Conservation (phyloP, 345 rosid genomes). For the Limnanthes douglasii region DNA sequence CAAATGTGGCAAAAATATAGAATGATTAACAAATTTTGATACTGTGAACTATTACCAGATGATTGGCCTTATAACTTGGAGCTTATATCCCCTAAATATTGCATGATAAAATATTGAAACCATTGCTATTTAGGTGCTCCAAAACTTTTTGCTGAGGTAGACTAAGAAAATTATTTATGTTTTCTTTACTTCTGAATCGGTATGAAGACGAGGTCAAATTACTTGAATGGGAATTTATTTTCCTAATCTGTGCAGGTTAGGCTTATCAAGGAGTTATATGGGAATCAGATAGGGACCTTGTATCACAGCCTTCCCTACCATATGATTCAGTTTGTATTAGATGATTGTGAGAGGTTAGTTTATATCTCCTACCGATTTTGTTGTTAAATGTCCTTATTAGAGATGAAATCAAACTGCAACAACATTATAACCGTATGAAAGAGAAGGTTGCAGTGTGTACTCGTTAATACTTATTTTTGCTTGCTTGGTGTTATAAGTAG, state of each 20-base stretch:
- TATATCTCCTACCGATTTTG: neutral
- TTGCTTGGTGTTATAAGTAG: neutral
- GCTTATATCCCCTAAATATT: too few relatives aligned
- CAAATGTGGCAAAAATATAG: too few relatives aligned
- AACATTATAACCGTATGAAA: neutral
- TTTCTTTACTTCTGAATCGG: too few relatives aligned
- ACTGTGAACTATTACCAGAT: too few relatives aligned
- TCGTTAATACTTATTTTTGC: neutral
- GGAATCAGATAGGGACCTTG: conserved; percentile 81
- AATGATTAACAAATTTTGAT: too few relatives aligned
- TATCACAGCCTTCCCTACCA: conserved; percentile 91
- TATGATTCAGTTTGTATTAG: conserved; percentile 71
- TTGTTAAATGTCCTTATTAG: neutral
- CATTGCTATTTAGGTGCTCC: too few relatives aligned
- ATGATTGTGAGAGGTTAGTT: conserved; percentile 71
- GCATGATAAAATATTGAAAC: too few relatives aligned
- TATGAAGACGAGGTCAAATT: too few relatives aligned
- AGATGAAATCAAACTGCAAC: neutral
- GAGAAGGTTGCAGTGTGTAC: neutral
- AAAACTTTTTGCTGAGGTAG: too few relatives aligned
- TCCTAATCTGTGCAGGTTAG: conserved; percentile 93
- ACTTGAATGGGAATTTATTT: too few relatives aligned
- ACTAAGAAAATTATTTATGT: too few relatives aligned
- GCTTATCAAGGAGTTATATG: conserved; percentile 79
- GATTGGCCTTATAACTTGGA: too few relatives aligned